Conservation (phyloP, 2,329 filamentous ascomycete species). For the Zasmidium citrigriseum region DNA sequence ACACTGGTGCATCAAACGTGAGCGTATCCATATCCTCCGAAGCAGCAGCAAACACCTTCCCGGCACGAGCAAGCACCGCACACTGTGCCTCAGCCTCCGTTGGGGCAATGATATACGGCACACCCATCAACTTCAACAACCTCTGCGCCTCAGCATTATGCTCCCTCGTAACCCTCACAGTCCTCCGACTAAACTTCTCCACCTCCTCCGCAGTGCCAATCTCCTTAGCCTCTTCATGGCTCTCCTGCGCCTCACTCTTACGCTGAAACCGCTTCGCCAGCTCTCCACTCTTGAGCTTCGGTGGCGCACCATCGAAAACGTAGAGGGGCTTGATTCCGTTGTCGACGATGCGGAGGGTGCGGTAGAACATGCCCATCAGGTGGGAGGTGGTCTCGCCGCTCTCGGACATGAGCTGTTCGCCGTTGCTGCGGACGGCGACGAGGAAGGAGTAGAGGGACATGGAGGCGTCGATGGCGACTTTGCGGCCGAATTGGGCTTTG, state of each 20-base stretch:
- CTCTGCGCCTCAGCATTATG: constrained; percentile 95
- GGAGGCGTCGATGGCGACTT: constrained; percentile 67
- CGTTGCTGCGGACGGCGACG: constrained; percentile 93
- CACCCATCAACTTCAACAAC: constrained; percentile 90
- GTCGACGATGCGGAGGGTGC: constrained; percentile 95
- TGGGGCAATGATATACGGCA: constrained; percentile 91
- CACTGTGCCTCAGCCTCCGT: constrained; percentile 98
- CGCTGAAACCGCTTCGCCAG: constrained; percentile 93
- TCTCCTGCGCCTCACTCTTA: constrained; percentile 88
- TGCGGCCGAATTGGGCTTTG: constrained; percentile 97
- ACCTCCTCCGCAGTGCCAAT: constrained; percentile 96
- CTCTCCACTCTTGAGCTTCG: constrained; percentile 96
- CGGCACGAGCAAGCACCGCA: constrained; percentile 81
- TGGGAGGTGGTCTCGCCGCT: constrained; percentile 96
- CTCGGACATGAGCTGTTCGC: constrained; percentile 94
- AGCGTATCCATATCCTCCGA: constrained; percentile 99
- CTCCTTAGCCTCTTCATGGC: constrained; percentile 93
- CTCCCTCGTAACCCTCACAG: constrained; percentile 91
- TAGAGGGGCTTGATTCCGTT: constrained; percentile 98
- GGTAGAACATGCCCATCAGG: constrained; percentile 99
- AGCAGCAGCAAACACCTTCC: constrained; percentile 94
- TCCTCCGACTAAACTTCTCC: constrained; percentile 93
- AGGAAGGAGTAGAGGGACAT: constrained; percentile 99
- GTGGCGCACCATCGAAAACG: constrained; percentile 95
- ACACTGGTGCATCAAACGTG: constrained; percentile 89